Conservation (phyloP, 805 yeast species). For the Cyberlindnera japonica region DNA sequence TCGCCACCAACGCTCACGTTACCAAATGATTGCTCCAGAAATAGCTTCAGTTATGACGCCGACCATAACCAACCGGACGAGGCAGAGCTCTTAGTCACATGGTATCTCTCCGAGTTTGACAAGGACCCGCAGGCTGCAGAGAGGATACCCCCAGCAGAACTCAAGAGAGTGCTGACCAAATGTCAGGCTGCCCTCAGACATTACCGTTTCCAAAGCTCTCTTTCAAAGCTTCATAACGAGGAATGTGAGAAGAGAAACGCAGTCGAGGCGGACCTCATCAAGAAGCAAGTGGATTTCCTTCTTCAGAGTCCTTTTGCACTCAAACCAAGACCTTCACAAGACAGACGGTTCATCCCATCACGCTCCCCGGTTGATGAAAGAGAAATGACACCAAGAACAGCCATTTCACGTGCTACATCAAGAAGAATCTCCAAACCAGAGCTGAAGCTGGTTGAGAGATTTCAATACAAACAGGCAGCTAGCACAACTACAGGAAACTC, state of each 20-base stretch:
- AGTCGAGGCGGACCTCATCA: constrained; percentile 23
- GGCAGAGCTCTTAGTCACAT: constrained; percentile 5
- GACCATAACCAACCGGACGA: constrained; percentile 8
- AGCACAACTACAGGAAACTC: too few species aligned
- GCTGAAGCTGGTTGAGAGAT: constrained; percentile 7
- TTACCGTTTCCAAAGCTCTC: constrained; percentile 21
- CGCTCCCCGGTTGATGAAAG: not conserved
- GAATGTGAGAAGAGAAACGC: constrained; percentile 21
- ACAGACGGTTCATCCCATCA: not conserved
- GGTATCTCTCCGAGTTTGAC: constrained; percentile 7
- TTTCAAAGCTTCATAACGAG: constrained; percentile 19
- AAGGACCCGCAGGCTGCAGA: constrained; percentile 1
- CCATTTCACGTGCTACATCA: not conserved
- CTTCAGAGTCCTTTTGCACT: constrained; percentile 21
- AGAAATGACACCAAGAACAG: constrained; percentile 3
- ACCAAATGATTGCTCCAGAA: not conserved
- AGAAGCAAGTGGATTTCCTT: constrained; percentile 21
- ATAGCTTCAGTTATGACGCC: constrained; percentile 5
- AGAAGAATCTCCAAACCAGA: constrained; percentile 1
- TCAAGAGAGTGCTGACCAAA: constrained; percentile 8
- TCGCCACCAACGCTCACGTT: not conserved
- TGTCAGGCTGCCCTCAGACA: constrained; percentile 20
- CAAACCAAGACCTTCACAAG: not conserved
- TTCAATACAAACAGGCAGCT: not conserved
- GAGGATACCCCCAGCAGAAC: constrained; percentile 1